phyloP scores from a whole-genome alignment of 164 flowering plant genomes.

The Platanus orientalis region DNA sequence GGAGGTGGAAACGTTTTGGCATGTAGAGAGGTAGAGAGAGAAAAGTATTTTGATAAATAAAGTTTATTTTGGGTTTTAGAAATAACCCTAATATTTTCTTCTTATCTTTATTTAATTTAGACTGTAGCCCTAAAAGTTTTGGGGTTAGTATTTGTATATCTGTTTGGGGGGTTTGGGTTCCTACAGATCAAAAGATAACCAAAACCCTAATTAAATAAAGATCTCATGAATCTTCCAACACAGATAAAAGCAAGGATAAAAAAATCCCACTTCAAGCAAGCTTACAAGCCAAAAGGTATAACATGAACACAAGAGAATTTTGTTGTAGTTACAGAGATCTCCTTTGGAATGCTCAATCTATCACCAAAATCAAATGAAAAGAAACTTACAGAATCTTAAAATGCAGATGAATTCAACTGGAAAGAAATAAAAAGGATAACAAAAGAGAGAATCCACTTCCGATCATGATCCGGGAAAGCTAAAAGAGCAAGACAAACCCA shows the following conservation, averaged over 20 bases:
- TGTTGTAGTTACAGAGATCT: neutral
- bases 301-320: neutral
- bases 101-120: no score
- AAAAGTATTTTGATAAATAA: no score
- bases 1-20: no score
- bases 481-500: constrained; percentile 4
- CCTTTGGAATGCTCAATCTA: constrained; percentile 7
- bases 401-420: constrained; percentile 1
- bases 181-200: neutral
- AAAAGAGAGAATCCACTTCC: constrained; percentile 20
- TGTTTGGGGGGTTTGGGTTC: no score
- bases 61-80: no score
- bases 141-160: no score
- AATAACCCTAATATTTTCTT: no score
- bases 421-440: constrained; percentile 1
- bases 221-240: constrained; percentile 5
- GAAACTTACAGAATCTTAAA: constrained; percentile 3
- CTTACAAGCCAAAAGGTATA: constrained; percentile 2
- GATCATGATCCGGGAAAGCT: constrained; percentile 14
- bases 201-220: constrained; percentile 9
- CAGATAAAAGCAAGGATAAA: neutral
- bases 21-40: no score
- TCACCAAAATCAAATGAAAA: neutral
- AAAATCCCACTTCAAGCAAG: constrained; percentile 15
- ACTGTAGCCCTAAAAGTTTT: no score